Conservation (phyloP, 148 eudicot species). For the Diospyros kaki region DNA sequence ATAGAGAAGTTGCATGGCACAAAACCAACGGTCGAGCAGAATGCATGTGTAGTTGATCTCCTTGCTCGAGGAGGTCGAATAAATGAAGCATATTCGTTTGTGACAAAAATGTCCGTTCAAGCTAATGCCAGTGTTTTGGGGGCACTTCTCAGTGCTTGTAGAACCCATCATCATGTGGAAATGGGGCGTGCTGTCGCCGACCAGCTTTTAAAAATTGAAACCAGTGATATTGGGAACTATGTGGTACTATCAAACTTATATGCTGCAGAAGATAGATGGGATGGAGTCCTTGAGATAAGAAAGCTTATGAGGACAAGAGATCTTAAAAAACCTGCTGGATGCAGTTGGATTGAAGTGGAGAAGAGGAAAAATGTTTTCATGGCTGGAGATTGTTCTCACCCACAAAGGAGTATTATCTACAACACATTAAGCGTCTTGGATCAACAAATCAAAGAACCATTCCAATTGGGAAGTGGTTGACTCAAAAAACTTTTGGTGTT, state of each 20-base stretch:
- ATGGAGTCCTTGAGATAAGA: conserved; percentile 58
- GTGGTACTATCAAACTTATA: conserved; percentile 67
- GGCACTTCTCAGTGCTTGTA: conserved; percentile 58
- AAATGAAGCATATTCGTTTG: conserved; percentile 57
- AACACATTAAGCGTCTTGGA: conserved; percentile 26
- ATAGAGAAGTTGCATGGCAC: conserved; percentile 39
- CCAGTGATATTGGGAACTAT: conserved; percentile 46
- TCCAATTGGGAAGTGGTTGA: background rate
- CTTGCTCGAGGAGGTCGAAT: conserved; percentile 66
- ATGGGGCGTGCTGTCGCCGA: conserved; percentile 47
- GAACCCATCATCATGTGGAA: conserved; percentile 51
- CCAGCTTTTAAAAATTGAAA: conserved; percentile 35
- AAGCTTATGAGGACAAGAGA: conserved; percentile 46
- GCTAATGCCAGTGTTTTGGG: conserved; percentile 63
- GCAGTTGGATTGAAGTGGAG: conserved; percentile 73
- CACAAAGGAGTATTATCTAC: conserved; percentile 24
- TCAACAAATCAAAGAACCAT: conserved; percentile 32
- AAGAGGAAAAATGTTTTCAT: conserved; percentile 31
- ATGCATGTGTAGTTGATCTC: conserved; percentile 75
- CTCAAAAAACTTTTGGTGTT: conserved; percentile 1
- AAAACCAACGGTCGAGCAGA: conserved; percentile 57
- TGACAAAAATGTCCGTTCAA: conserved; percentile 53
- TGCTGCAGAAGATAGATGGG: conserved; percentile 69
- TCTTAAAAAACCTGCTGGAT: conserved; percentile 59
- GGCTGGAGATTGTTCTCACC: conserved; percentile 42